Base-by-base conservation (phyloP, 1,139 yeast species). In the Tardiomyces digboiensis region DNA sequence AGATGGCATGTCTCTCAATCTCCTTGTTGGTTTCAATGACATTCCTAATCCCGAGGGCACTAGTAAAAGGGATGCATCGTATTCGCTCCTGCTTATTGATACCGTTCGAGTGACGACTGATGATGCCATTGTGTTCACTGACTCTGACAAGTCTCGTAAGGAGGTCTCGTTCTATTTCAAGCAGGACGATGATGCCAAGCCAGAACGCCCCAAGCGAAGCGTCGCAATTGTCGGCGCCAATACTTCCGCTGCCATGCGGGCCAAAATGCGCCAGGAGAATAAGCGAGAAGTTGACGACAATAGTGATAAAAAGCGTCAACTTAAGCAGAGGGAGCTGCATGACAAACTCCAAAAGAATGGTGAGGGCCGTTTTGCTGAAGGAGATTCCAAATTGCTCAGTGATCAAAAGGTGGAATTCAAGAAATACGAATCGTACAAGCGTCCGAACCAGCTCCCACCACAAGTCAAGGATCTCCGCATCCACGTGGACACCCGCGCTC, bases 341-440 rank as follows among this genome's bases (percentile, higher is more conserved):
- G 91, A 82, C 46, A 82, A 80, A 61, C 74, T 95, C 59, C 91
- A 83, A 60, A 85, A 84, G 58, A 88, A 82, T 58, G 98, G 97
- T 19, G 67, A 82, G 47, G 74, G 82, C 40, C 74, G 93, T 60
- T 85, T 81, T 39, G 44, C 45, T 4, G 46, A 49, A 16, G 41
- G 44, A 12, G 51, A 52, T 29, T 50, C 44, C 13, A 39, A 36
- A 19, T 46, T 41, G 19, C 37, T 39, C 18, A 38, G 39, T 3
- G 53, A 47, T 14, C 18, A 74, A 50, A 80, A 79, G 52, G 86
- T 84, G 8, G 83, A 81, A 23, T 87, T 91, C 70, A 87, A 86
- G 59, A 83, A 85, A 61, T 91, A 86, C 64, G 98, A 91, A 67
- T 88, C 97, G 0, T 91, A 91, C 65, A 80, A 89, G 41, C 75